Percentiles rank a stretch among this genome's conserved stretches.
These are phyloP conservation scores for Orobanche coerulescens DNA, from an alignment of 257 asterid genomes.

Conservation along the genomic window DNA sequence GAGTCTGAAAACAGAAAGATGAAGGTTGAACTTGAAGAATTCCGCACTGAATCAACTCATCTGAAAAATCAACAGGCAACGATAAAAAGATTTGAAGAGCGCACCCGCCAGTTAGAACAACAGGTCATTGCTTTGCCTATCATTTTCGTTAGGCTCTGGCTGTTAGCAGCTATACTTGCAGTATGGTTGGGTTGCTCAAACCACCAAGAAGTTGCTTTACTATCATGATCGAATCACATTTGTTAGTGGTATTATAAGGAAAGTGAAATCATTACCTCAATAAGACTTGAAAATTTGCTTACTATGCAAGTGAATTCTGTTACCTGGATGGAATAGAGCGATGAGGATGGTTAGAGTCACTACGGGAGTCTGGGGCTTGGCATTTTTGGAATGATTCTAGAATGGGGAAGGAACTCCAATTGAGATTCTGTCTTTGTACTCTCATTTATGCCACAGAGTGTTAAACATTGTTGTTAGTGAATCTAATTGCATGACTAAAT, in stretches of 20 bases:
- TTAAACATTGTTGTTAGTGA: background rate
- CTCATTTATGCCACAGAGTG: background rate
- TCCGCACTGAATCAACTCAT: slow-evolving; percentile 90
- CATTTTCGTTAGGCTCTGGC: slow-evolving; percentile 12
- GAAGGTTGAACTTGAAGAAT: slow-evolving; percentile 98
- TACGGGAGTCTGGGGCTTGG: slow-evolving; percentile 1
- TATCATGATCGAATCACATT: slow-evolving; percentile 2
- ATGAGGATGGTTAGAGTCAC: slow-evolving; percentile 5
- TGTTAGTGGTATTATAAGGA: background rate
- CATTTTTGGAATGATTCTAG: background rate
- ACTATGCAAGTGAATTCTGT: background rate
- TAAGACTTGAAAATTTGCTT: background rate
- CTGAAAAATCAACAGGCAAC: slow-evolving; percentile 97
- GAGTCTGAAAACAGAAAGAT: slow-evolving; percentile 95
- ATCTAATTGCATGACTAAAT: background rate
- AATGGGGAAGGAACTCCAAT: background rate
- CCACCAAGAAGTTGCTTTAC: slow-evolving; percentile 3
- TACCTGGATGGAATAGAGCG: background rate
- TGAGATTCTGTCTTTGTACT: background rate
- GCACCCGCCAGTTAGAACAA: slow-evolving; percentile 94
- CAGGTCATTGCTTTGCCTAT: slow-evolving; percentile 44
- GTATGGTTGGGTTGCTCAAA: slow-evolving; percentile 12
- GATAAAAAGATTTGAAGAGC: slow-evolving; percentile 94
- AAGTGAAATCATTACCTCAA: background rate
- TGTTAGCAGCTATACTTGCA: slow-evolving; percentile 17